These are phyloP conservation scores for Heterobasidion irregulare DNA, from an alignment of 1,284 basidiomycete species.

Conservation along the genomic window DNA sequence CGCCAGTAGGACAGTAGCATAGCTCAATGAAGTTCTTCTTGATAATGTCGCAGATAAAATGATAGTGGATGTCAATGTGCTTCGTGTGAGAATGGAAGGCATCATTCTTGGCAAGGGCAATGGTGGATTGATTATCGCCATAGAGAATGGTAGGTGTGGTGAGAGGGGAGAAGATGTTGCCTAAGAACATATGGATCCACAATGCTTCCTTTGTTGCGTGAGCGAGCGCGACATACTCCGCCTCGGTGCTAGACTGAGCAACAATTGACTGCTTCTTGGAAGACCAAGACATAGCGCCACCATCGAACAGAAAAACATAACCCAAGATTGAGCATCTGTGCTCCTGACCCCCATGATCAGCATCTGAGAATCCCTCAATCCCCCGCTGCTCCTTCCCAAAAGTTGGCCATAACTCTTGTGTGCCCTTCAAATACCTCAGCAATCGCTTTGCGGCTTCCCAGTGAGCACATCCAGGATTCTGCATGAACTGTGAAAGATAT, in stretches of 20 bases:
- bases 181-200: constrained; percentile 14
- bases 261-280: constrained; percentile 16
- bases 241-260: constrained; percentile 7
- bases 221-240: constrained; percentile 5
- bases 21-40: neutral
- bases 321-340: constrained; percentile 13
- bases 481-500: constrained; percentile 10
- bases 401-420: neutral
- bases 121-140: neutral
- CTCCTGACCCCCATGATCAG: constrained; percentile 19
- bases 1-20: neutral
- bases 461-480: constrained; percentile 11
- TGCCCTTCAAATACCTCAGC: constrained; percentile 15
- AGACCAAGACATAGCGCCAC: constrained; percentile 14
- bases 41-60: constrained; percentile 1
- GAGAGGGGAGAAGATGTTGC: constrained; percentile 6
- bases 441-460: constrained; percentile 13
- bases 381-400: constrained; percentile 4
- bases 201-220: constrained; percentile 14
- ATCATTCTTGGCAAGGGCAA: neutral
- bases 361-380: constrained; percentile 15
- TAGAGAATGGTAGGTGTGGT: neutral
- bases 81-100: constrained; percentile 1
- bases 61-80: constrained; percentile 4
- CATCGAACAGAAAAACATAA: constrained; percentile 11